A percentile compares a stretch with the other conserved stretches of the same genome.
Conservation (phyloP, 139 green algal genomes). For the Raphidocelis subcapitata region DNA sequence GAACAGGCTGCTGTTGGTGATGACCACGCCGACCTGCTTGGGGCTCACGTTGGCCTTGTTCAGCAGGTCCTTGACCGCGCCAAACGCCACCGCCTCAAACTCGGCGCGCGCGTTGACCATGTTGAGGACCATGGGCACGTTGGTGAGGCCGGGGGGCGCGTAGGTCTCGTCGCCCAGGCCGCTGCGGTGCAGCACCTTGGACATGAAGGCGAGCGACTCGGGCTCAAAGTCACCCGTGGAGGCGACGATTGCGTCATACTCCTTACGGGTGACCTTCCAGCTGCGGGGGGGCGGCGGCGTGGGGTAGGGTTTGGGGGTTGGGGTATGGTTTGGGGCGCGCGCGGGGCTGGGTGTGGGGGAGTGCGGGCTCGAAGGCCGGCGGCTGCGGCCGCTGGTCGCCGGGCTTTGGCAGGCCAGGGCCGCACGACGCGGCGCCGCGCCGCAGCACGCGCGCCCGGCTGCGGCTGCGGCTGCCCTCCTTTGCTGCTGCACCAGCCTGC, state of each 20-base stretch:
- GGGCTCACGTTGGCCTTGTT: background rate
- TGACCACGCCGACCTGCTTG: conserved; percentile 86
- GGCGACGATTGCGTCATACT: conserved; percentile 22
- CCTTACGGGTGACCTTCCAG: conserved; percentile 27
- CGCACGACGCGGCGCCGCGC: too few species aligned
- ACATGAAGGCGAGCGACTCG: conserved; percentile 78
- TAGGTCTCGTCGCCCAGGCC: conserved; percentile 89
- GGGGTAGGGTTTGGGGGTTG: background rate
- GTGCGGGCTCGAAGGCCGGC: background rate
- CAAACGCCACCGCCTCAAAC: conserved; percentile 85
- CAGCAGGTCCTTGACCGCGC: conserved; percentile 52
- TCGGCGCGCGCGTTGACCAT: conserved; percentile 83
- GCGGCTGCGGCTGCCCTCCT: too few species aligned
- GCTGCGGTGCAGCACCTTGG: conserved; percentile 72
- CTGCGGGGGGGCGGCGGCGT: conserved; percentile 1
- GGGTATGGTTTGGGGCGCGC: background rate
- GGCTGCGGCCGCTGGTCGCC: background rate
- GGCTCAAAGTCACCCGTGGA: conserved; percentile 50
- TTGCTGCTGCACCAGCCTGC: too few species aligned
- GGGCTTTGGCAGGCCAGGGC: background rate
- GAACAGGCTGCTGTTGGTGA: conserved; percentile 97
- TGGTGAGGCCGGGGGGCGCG: conserved; percentile 56
- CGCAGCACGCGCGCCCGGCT: too few species aligned
- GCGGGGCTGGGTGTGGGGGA: too few species aligned
- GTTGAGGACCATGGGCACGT: conserved; percentile 42